phyloP scores from a whole-genome alignment of 2,329 filamentous ascomycete genomes.

The Emmonsiellopsis sp. region DNA sequence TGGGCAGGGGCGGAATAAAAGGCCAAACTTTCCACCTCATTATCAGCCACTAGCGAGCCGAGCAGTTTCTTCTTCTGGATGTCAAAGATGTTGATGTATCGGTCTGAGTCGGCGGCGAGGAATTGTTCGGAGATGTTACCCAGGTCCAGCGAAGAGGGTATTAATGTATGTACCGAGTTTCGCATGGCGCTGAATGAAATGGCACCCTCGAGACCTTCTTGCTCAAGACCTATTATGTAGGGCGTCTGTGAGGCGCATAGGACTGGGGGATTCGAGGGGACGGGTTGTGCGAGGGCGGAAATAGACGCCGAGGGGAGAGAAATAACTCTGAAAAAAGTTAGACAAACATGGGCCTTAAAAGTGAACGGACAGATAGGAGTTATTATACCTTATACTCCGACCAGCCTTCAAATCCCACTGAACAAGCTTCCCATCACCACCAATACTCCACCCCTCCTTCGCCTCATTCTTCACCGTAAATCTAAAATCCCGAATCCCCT shows the following conservation, averaged over 20 bases:
- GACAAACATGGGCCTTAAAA: slow-evolving; percentile 5
- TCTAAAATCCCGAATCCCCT: slow-evolving; percentile 41
- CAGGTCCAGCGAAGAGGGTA: slow-evolving; percentile 29
- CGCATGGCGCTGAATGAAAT: slow-evolving; percentile 40
- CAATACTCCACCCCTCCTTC: slow-evolving; percentile 44
- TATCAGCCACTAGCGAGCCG: slow-evolving; percentile 40
- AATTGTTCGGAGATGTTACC: slow-evolving; percentile 29
- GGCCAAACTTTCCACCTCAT: slow-evolving; percentile 33
- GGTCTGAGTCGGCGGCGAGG: slow-evolving; percentile 40
- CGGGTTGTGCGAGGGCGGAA: slow-evolving; percentile 31
- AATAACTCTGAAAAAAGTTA: slow-evolving; percentile 28
- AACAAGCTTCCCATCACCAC: slow-evolving; percentile 42
- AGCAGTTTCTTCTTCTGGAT: slow-evolving; percentile 32
- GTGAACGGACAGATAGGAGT: slow-evolving; percentile 5
- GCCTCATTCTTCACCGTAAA: slow-evolving; percentile 33
- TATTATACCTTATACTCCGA: slow-evolving; percentile 31
- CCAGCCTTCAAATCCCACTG: slow-evolving; percentile 42
- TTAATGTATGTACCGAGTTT: slow-evolving; percentile 38
- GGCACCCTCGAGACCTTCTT: slow-evolving; percentile 26
- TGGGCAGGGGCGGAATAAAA: slow-evolving; percentile 21
- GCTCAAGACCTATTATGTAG: slow-evolving; percentile 35
- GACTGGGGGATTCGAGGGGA: slow-evolving; percentile 32
- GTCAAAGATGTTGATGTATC: slow-evolving; percentile 43
- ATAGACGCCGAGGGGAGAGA: slow-evolving; percentile 33
- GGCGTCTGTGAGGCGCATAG: slow-evolving; percentile 43